Evolutionary conservation across 1,139 yeast species (phyloP), one percentile per base, ranked within the genome.

Genomic region (Suhomyces bolitotheri): DNA sequence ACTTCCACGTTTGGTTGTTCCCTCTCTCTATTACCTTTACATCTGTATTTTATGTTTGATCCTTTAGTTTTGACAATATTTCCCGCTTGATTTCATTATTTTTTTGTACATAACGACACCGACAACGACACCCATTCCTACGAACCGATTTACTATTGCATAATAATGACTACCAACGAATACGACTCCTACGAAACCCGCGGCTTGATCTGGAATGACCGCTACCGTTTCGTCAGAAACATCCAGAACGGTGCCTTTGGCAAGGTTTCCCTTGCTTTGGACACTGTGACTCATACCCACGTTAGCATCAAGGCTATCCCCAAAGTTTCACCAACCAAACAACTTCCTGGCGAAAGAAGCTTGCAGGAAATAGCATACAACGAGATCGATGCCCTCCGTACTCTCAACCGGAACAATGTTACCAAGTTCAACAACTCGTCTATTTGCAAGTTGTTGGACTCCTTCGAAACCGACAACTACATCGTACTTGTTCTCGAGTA

Each of bases 231-330:
- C 38, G 44, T 72, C 20, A 48, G 53, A 23, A 60, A 61, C 41
- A 54, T 76, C 36, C 80, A 76, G 49, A 65, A 63, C 29, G 81
- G 81, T 2, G 65, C 78, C 7, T 76, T 75, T 54, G 81, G 81
- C 22, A 64, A 63, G 41, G 81, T 76, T 5, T 62, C 76, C 7
- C 60, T 70, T 33, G 78, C 78, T n/a, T 37, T 58, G 11, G 72
- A 75, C 44, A 41, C 59, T 10, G 31, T 38, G 4, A 49, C 58
- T 8, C 50, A 50, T 32, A 29, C 46, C 12, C 43, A 50, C 16
- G 49, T 46, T 22, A 55, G 64, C 27, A 53, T 73, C 41, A 73
- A 73, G 47, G 66, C 75, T 16, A 59, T 60, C 50, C 50, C 60
- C 47, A 66, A 67, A 47, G 50, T 61, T 11, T 47, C 56, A 16